Base-by-base conservation (phyloP, 495 filamentous ascomycete species). In the Talaromyces nanjingensis region DNA sequence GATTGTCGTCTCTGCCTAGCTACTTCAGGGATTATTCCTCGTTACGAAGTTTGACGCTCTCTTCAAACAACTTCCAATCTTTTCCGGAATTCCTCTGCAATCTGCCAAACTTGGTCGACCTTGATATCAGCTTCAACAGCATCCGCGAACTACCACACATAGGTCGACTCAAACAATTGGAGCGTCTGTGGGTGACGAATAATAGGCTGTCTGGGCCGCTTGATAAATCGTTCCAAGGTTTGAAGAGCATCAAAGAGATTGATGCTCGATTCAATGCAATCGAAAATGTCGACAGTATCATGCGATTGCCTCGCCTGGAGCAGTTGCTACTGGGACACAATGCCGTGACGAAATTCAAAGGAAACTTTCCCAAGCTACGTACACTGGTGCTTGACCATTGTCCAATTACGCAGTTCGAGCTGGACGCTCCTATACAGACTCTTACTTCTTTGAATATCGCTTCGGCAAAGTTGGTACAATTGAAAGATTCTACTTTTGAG, bases 111-210 rank as follows among this genome's bases (percentile, higher is more conserved):
- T 77, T 99, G 29, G 89, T 96, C 34, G 93, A 99, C 70, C 85
- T 99, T 16, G 96, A 99, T 68, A 85, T 99, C 70, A 97, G 93
- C 70, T 99, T 99, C 83, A 99, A 99, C 69, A 83, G 85, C 14
- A 97, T 99, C 59, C 79, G 83, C 47, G 81, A 70, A 64, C 75
- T 98, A 29, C 92, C 92, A 0, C 84, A 89, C 59, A 87, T 99
- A 66, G 91, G 92, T 7, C 83, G 85, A 60, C 75, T 99, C 62
- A 83, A 76, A 12, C 87, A 84, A 33, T 78, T 99, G 52, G 96
- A 98, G 74, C 86, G 92, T 55, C 83, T 99, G 42, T 93, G 91
- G 79, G 92, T 96, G 69, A 97, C 94, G 0, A 99, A 98, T 76
- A 99, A 99, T 72, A 86, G 87, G 59, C 78, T 98, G 4, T 77